Base-by-base conservation (phyloP, 2,329 filamentous ascomycete species). In the Grosmannia huntii region DNA sequence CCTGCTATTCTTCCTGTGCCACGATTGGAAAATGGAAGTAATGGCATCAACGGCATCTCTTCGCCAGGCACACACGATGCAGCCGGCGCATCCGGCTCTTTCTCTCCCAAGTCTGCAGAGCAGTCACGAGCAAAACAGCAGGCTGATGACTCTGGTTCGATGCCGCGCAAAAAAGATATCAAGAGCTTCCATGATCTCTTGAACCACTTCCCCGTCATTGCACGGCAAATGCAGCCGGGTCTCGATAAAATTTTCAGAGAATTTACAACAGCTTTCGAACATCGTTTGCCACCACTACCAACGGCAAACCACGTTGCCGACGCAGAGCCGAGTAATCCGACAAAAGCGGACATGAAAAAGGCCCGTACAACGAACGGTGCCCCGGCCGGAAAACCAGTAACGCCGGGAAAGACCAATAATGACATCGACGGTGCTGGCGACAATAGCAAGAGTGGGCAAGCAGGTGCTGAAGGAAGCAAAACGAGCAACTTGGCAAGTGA, bases 161-260 rank as follows among this genome's bases (percentile, higher is more conserved):
- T 78, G 48, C 82, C 83, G 6, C 80, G 80, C 61, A 96, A 96
- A 73, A 96, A 95, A 71, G 89, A 95, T 60, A 87, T 99, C 68
- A 90, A 85, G 71, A 89, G 82, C 38, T 99, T 99, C 68, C 85
- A 87, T 61, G 94, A 97, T 63, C 78, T 99, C 16, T 78, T 99
- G 49, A 88, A 89, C 64, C 84, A 90, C 65, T 99, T 97, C 64
- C 94, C 94, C 1, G 88, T 95, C 82, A 97, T 99, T 65, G 90
- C 91, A 27, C 82, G 89, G 60, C 94, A 99, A 71, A 96, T 99
- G 90, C 90, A 96, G 65, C 82, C 86, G 2, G 94, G 94, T 0
- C 73, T 99, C 38, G 92, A 99, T 67, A 86, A 85, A 66, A 74
- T 97, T 28, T 96, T 97, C 67, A 84, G 86, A 61, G 91, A 97